Percentiles rank a stretch among this genome's conserved stretches.
These are phyloP conservation scores for Yamadazyma triangularis DNA, from an alignment of 1,139 yeast species.

Conservation along the genomic window DNA sequence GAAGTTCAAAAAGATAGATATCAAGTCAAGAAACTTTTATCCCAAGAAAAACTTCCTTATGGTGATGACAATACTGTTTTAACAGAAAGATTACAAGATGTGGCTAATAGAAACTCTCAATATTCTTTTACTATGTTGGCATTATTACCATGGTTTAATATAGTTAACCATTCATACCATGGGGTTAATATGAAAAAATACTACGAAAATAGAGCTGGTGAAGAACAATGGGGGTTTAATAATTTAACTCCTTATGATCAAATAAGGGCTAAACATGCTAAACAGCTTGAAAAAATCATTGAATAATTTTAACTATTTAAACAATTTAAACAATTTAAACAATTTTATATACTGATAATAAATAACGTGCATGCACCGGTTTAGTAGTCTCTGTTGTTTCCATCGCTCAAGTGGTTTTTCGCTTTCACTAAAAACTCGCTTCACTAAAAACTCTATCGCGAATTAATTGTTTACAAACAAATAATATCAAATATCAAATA, in stretches of 20 bases:
- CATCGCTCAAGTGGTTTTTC: too few species aligned
- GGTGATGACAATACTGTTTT: constrained; percentile 54
- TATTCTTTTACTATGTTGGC: constrained; percentile 61
- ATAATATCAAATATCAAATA: constrained; percentile 1
- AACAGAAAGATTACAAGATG: constrained; percentile 68
- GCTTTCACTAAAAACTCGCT: too few species aligned
- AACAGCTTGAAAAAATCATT: constrained; percentile 4
- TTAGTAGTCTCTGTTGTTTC: not conserved
- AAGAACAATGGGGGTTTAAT: constrained; percentile 45
- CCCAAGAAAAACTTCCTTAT: constrained; percentile 66
- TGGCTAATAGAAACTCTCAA: constrained; percentile 77
- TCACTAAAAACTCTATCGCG: too few species aligned
- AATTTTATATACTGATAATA: not conserved
- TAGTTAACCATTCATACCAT: constrained; percentile 79
- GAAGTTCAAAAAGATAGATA: constrained; percentile 73
- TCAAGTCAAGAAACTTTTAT: constrained; percentile 65
- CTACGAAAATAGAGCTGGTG: constrained; percentile 60
- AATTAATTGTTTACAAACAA: constrained; percentile 7
- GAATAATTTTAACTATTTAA: too few species aligned
- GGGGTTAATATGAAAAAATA: constrained; percentile 71
- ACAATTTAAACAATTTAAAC: too few species aligned
- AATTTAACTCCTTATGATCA: constrained; percentile 39
- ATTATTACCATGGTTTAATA: constrained; percentile 78
- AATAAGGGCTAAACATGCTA: constrained; percentile 40
- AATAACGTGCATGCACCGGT: not conserved